Evolutionary conservation across 805 yeast species (phyloP).

Genomic region (Ogataea methylovora): DNA sequence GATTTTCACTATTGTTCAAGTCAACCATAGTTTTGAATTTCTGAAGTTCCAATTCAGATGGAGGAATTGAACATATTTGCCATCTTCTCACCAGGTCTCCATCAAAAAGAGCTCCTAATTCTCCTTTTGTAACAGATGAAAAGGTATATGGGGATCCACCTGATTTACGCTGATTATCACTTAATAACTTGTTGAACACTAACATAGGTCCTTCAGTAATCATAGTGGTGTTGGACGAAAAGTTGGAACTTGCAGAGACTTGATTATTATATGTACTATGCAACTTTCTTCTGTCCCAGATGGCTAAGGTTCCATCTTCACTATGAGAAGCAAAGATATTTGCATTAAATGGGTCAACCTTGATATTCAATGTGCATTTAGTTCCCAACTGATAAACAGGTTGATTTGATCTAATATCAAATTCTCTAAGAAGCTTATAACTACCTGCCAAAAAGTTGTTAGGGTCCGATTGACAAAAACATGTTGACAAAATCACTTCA

Average conservation of each 20-base stretch:
- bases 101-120: slow-evolving; percentile 70
- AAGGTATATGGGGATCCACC: slow-evolving; percentile 61
- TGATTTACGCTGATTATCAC: slow-evolving; percentile 50
- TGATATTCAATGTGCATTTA: slow-evolving; percentile 59
- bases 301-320: slow-evolving; percentile 77
- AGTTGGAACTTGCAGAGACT: slow-evolving; percentile 2
- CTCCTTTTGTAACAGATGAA: slow-evolving; percentile 59
- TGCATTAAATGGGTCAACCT: slow-evolving; percentile 60
- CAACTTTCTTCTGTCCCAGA: slow-evolving; percentile 73
- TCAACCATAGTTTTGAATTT: slow-evolving; percentile 14
- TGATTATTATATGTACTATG: slow-evolving; percentile 8
- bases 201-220: slow-evolving; percentile 48
- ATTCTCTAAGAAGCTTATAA: slow-evolving; percentile 68
- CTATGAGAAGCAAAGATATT: slow-evolving; percentile 66
- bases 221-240: slow-evolving; percentile 4
- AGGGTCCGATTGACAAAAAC: slow-evolving; percentile 55
- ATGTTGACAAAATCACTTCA: slow-evolving; percentile 65
- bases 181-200: slow-evolving; percentile 52
- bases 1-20: slow-evolving; percentile 12
- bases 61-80: slow-evolving; percentile 59
- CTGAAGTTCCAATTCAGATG: slow-evolving; percentile 16
- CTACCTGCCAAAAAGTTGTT: slow-evolving; percentile 61
- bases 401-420: slow-evolving; percentile 59
- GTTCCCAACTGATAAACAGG: slow-evolving; percentile 73
- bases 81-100: slow-evolving; percentile 76